These are phyloP conservation scores for Filobasidium floriforme DNA, from an alignment of 768 basidiomycete genomes.

Conservation along the genomic window DNA sequence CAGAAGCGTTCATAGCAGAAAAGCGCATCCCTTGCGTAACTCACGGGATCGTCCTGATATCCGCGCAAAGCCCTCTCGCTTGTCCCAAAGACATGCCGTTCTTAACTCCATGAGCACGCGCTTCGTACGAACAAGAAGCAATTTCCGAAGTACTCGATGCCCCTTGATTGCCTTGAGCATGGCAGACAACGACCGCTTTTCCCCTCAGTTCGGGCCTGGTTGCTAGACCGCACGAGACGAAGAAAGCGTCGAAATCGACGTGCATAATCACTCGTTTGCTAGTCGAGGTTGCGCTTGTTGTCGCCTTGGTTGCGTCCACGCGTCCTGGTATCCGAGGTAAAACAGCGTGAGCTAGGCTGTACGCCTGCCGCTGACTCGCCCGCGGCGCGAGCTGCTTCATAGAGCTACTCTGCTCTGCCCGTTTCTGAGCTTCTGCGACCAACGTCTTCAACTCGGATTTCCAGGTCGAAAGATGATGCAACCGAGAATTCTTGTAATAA, in stretches of 20 bases:
- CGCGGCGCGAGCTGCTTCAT: conserved; percentile 26
- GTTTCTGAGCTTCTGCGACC: conserved; percentile 70
- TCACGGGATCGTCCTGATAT: conserved; percentile 49
- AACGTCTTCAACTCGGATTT: conserved; percentile 79
- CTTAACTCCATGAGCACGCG: conserved; percentile 73
- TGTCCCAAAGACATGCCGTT: conserved; percentile 73
- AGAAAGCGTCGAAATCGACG: conserved; percentile 82
- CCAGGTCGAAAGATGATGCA: conserved; percentile 89
- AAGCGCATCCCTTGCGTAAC: conserved; percentile 24
- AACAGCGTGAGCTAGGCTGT: conserved; percentile 33
- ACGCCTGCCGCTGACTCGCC: conserved; percentile 26
- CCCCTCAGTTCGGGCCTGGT: conserved; percentile 72
- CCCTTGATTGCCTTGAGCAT: conserved; percentile 72
- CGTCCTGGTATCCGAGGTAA: conserved; percentile 27
- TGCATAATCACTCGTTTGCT: conserved; percentile 48
- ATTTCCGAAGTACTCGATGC: conserved; percentile 73
- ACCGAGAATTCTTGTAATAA: conserved; percentile 62
- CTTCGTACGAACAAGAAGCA: conserved; percentile 90
- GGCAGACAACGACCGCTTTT: conserved; percentile 89
- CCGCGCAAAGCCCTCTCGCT: conserved; percentile 36
- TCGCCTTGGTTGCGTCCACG: background rate
- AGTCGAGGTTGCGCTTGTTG: background rate
- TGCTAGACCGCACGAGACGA: conserved; percentile 81
- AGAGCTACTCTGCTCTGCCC: conserved; percentile 34
- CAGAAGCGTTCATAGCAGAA: background rate